Evolutionary conservation across 129 eudicot species (phyloP).

Genomic region (Flaveria trinervia): DNA sequence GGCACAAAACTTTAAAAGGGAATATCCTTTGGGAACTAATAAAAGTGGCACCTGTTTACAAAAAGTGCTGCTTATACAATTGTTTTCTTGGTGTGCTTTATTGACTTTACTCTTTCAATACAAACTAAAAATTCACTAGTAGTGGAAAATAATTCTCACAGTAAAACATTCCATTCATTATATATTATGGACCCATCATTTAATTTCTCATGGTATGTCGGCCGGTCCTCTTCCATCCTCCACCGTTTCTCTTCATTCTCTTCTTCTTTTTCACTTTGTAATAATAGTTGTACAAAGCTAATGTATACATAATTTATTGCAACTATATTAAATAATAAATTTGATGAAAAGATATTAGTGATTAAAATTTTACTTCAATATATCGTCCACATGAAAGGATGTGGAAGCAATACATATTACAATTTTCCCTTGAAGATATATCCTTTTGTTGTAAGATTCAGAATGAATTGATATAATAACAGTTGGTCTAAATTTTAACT

Average conservation of each 20-base stretch:
- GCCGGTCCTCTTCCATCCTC: too few species aligned
- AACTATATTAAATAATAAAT: background rate
- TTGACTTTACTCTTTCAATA: constrained; percentile 27
- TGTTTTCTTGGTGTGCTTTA: constrained; percentile 28
- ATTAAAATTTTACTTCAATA: background rate
- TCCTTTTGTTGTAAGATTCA: background rate
- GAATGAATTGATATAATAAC: background rate
- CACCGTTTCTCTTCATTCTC: too few species aligned
- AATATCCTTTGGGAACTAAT: constrained; percentile 36
- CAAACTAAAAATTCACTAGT: constrained; percentile 10
- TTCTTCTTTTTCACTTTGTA: background rate
- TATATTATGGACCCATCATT: constrained; percentile 15
- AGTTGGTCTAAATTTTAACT: background rate
- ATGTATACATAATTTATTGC: background rate
- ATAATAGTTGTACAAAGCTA: background rate
- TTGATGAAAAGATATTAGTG: background rate
- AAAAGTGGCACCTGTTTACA: constrained; percentile 29
- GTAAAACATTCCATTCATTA: constrained; percentile 31
- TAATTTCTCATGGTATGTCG: background rate
- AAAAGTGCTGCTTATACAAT: constrained; percentile 20
- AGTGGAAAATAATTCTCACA: constrained; percentile 37
- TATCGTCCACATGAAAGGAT: background rate
- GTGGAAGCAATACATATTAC: background rate
- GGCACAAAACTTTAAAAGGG: constrained; percentile 46
- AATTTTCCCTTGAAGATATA: background rate